Conservation (phyloP, 1,284 basidiomycete species). For the Ceratobasidium sp. region DNA sequence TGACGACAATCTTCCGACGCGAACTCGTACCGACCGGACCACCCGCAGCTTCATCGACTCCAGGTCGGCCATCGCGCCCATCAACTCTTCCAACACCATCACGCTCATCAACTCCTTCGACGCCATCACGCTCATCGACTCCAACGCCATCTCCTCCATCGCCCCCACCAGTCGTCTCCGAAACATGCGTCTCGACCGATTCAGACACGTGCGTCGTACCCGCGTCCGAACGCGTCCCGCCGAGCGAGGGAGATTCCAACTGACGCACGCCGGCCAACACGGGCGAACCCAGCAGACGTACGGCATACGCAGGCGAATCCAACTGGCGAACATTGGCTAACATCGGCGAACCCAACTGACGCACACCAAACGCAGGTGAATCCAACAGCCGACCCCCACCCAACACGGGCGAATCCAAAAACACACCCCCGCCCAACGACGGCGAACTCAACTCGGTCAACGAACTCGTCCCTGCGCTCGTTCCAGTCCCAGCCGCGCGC, state of each 20-base stretch:
- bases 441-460: slow-evolving; percentile 5
- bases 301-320: too few relatives aligned
- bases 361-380: too few relatives aligned
- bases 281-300: too few relatives aligned
- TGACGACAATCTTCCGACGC: too few relatives aligned
- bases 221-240: slow-evolving; percentile 2
- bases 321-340: too few relatives aligned
- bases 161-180: neutral
- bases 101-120: too few relatives aligned
- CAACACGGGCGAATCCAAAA: neutral
- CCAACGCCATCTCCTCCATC: neutral
- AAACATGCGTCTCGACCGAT: neutral
- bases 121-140: neutral
- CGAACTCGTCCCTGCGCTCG: neutral
- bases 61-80: neutral
- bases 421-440: slow-evolving; percentile 26
- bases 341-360: too few relatives aligned
- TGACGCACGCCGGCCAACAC: neutral
- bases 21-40: too few relatives aligned
- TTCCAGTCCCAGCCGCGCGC: too few relatives aligned
- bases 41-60: neutral
- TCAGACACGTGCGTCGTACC: neutral
- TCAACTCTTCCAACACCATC: neutral
- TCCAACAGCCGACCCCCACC: neutral
- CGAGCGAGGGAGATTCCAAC: neutral